Percentiles rank a stretch among this genome's conserved stretches.
Conservation (phyloP, 371 early-diverging fungal genomes). For the Cokeromyces recurvatus region DNA sequence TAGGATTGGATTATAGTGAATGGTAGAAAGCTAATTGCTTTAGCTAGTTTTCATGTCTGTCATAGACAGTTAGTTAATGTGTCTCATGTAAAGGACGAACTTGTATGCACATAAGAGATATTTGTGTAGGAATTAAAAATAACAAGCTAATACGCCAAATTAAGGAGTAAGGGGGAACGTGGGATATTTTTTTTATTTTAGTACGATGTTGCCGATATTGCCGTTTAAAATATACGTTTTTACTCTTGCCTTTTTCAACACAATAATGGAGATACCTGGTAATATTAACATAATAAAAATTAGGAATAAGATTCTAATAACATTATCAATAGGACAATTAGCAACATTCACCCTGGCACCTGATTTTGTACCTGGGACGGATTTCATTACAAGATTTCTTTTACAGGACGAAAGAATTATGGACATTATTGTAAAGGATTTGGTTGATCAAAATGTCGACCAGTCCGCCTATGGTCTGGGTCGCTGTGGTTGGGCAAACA, state of each 20-base stretch:
- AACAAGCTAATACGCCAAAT: too few species aligned
- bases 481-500: constrained; percentile 8
- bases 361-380: constrained; percentile 3
- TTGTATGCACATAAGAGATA: too few species aligned
- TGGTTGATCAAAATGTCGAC: constrained; percentile 2
- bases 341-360: constrained; percentile 3
- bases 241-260: too few species aligned
- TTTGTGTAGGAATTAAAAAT: too few species aligned
- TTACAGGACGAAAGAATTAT: constrained; percentile 3
- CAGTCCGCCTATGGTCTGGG: constrained; percentile 1
- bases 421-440: constrained; percentile 3
- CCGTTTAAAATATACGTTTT: not conserved
- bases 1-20: too few species aligned
- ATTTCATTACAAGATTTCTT: constrained; percentile 2
- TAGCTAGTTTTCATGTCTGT: too few species aligned
- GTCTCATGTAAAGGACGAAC: too few species aligned
- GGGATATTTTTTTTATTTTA: too few species aligned
- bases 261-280: not conserved
- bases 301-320: not conserved
- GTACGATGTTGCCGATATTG: not conserved
- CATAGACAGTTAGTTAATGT: too few species aligned
- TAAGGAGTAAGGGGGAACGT: too few species aligned
- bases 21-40: too few species aligned
- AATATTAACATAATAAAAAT: not conserved
- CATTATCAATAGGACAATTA: constrained; percentile 1